A percentile compares a stretch with the other conserved stretches of the same genome.
Conservation (phyloP, 441 rosid genomes). For the Omphalea diandra region DNA sequence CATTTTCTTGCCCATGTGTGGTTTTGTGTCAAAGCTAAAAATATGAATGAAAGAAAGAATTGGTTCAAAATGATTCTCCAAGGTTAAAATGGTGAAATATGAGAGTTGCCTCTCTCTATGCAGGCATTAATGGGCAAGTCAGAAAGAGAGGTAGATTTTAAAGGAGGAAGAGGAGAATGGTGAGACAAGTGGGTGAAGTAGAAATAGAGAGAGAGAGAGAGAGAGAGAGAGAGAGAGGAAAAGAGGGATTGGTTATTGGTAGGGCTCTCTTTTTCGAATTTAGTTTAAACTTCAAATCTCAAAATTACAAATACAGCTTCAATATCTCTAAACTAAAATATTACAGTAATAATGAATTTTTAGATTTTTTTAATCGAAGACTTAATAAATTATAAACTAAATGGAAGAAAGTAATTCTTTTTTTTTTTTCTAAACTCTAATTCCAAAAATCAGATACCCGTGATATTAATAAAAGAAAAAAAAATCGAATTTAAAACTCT, state of each 20-base stretch:
- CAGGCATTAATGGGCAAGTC: constrained; percentile 35
- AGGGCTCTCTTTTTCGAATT: constrained; percentile 22
- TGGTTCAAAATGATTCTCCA: not conserved
- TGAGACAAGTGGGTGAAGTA: constrained; percentile 1
- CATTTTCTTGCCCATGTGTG: constrained; percentile 40
- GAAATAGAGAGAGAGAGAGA: constrained; percentile 19
- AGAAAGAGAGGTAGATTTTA: constrained; percentile 11
- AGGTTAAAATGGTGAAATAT: not conserved
- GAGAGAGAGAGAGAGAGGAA: constrained; percentile 12
- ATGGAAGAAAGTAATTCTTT: not conserved
- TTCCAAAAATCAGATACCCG: too few relatives aligned
- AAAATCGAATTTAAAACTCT: too few relatives aligned
- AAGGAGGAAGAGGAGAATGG: not conserved
- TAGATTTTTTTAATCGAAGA: too few relatives aligned
- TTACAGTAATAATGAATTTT: too few relatives aligned
- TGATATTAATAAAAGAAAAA: too few relatives aligned
- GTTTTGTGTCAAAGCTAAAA: not conserved
- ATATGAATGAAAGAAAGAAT: too few relatives aligned
- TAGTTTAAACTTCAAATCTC: too few relatives aligned
- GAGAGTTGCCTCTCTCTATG: constrained; percentile 8
- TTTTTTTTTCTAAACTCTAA: too few relatives aligned
- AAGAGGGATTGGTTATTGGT: constrained; percentile 14
- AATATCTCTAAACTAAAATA: too few relatives aligned
- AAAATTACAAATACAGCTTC: too few relatives aligned
- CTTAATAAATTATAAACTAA: too few relatives aligned